A percentile compares a stretch with the other conserved stretches of the same genome.
These are phyloP conservation scores for Saturnispora hagleri DNA, from an alignment of 805 yeast species.

Conservation along the genomic window DNA sequence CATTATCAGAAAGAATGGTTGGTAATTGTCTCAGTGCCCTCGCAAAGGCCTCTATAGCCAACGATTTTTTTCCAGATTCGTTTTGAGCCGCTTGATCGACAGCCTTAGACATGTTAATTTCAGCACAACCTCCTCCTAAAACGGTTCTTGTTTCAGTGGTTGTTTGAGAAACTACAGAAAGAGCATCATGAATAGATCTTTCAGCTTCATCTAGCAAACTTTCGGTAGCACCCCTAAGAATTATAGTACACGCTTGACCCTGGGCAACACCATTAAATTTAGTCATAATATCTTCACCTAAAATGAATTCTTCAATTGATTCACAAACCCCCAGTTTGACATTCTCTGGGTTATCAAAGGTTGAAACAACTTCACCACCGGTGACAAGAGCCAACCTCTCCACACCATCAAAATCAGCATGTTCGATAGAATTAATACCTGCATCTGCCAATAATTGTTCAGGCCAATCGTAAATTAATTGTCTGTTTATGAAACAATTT, in stretches of 20 bases:
- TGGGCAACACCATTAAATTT: conserved; percentile 93
- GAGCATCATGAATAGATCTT: conserved; percentile 92
- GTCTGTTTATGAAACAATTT: conserved; percentile 90
- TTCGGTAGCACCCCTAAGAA: conserved; percentile 95
- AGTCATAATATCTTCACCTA: conserved; percentile 87
- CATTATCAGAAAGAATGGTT: conserved; percentile 91
- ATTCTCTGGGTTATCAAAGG: conserved; percentile 85
- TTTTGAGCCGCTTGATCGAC: conserved; percentile 89
- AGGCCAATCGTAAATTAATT: conserved; percentile 95
- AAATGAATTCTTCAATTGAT: conserved; percentile 77
- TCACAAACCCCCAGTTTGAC: conserved; percentile 87
- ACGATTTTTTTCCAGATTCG: conserved; percentile 83
- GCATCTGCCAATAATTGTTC: conserved; percentile 89
- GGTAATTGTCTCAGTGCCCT: conserved; percentile 92
- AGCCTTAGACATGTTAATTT: conserved; percentile 92
- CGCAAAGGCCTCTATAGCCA: conserved; percentile 93
- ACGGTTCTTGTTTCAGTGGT: conserved; percentile 87
- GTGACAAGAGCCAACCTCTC: conserved; percentile 94
- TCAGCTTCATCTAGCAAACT: conserved; percentile 98
- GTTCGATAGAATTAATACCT: conserved; percentile 86
- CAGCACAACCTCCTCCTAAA: conserved; percentile 89
- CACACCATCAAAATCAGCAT: conserved; percentile 96
- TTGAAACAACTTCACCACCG: conserved; percentile 96
- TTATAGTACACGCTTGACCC: conserved; percentile 94
- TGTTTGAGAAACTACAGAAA: conserved; percentile 91